These are phyloP conservation scores for Podospora sp. DNA, from an alignment of 495 filamentous ascomycete genomes.

Conservation along the genomic window DNA sequence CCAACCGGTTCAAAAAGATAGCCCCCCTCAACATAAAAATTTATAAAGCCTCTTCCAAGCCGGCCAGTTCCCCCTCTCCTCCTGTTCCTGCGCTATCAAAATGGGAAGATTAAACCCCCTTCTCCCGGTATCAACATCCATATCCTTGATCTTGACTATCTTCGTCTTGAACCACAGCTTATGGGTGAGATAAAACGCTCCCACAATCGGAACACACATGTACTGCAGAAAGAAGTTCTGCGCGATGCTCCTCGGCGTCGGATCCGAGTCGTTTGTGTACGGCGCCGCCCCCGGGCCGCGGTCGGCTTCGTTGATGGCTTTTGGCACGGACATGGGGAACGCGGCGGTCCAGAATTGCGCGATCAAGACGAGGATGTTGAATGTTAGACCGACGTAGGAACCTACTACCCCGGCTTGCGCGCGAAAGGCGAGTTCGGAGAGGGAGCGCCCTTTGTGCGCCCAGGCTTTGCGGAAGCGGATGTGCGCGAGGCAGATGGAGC, in stretches of 20 bases:
- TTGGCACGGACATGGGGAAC: conserved; percentile 61
- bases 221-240: conserved; percentile 77
- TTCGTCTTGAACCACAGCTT: conserved; percentile 76
- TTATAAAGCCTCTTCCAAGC: conserved; percentile 79
- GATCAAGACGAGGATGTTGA: conserved; percentile 80
- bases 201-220: conserved; percentile 80
- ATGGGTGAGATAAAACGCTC: conserved; percentile 73
- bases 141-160: conserved; percentile 64
- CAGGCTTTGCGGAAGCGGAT: conserved; percentile 90
- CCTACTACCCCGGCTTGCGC: conserved; percentile 80
- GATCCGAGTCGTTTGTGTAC: conserved; percentile 22
- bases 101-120: conserved; percentile 80
- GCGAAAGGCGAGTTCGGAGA: conserved; percentile 77
- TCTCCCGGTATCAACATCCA: conserved; percentile 88
- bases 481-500: conserved; percentile 82
- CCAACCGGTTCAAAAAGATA: not conserved
- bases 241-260: conserved; percentile 12
- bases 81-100: conserved; percentile 73
- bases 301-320: not conserved
- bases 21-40: conserved; percentile 47
- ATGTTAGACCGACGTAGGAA: conserved; percentile 78
- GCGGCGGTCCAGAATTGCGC: conserved; percentile 95
- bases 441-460: conserved; percentile 65
- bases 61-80: conserved; percentile 74
- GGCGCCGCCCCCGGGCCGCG: not conserved